Evolutionary conservation across 2,329 filamentous ascomycete species (phyloP).

Genomic region (Cercospora janseana): DNA sequence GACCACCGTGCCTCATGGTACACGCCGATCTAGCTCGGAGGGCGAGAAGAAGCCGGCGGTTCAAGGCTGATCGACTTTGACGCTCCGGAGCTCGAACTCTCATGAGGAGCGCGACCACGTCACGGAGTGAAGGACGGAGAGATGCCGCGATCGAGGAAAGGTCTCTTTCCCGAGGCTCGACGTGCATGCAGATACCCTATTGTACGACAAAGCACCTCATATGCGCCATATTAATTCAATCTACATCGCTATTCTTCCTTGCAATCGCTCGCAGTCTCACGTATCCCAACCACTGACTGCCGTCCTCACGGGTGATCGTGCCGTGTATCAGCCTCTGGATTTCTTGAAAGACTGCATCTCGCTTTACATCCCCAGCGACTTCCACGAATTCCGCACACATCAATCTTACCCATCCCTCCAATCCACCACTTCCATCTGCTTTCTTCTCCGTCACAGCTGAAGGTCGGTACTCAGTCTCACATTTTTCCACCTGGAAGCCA

Average conservation of each 20-base stretch:
- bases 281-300: slow-evolving; percentile 52
- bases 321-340: slow-evolving; percentile 55
- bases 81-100: too few species aligned
- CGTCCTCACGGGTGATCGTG: slow-evolving; percentile 57
- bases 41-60: slow-evolving; percentile 1
- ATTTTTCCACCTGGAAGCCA: slow-evolving; percentile 47
- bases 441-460: slow-evolving; percentile 50
- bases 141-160: too few species aligned
- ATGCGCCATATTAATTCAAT: not conserved
- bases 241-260: slow-evolving; percentile 29
- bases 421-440: slow-evolving; percentile 29
- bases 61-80: too few species aligned
- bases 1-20: not conserved
- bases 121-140: too few species aligned
- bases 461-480: slow-evolving; percentile 64
- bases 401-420: slow-evolving; percentile 52
- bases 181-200: not conserved
- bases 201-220: not conserved
- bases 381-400: slow-evolving; percentile 61
- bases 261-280: slow-evolving; percentile 47
- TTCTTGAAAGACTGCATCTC: slow-evolving; percentile 55
- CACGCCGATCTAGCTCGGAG: slow-evolving; percentile 1
- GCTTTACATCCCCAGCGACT: slow-evolving; percentile 46
- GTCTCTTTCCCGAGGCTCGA: too few species aligned
- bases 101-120: too few species aligned